Conservation (phyloP, 345 rosid species). For the Gossypium ekmanianum region DNA sequence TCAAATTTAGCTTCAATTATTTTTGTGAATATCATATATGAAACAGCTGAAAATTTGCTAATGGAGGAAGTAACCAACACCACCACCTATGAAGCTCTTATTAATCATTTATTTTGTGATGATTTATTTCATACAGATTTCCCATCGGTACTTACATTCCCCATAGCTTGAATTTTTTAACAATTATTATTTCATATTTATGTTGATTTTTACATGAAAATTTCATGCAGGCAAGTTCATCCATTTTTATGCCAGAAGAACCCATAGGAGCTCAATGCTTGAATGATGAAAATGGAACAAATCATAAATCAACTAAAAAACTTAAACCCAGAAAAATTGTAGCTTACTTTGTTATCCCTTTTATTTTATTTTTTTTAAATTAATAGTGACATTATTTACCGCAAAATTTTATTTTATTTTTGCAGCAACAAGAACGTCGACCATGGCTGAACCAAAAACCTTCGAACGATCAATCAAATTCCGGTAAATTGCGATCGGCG, state of each 20-base stretch:
- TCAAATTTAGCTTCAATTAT: background rate
- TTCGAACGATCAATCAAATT: background rate
- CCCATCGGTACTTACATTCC: background rate
- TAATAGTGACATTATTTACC: background rate
- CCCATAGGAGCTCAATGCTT: background rate
- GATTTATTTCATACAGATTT: background rate
- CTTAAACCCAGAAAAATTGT: background rate
- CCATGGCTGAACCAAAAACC: slow-evolving; percentile 2
- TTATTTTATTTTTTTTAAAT: background rate
- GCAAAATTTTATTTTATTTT: background rate
- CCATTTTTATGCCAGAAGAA: background rate
- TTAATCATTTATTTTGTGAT: background rate
- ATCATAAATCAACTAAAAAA: background rate
- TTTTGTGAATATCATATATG: background rate
- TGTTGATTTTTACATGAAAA: no score
- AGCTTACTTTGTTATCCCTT: background rate
- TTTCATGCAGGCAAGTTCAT: background rate
- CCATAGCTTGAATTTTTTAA: background rate
- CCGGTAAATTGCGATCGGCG: background rate
- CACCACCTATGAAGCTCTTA: background rate
- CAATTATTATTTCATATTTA: no score
- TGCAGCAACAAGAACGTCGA: background rate
- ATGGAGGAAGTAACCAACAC: background rate
- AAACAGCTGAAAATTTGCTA: background rate
- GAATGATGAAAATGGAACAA: slow-evolving; percentile 2